phyloP scores from a whole-genome alignment of 768 basidiomycete species.

The Sarcodon sp. region DNA sequence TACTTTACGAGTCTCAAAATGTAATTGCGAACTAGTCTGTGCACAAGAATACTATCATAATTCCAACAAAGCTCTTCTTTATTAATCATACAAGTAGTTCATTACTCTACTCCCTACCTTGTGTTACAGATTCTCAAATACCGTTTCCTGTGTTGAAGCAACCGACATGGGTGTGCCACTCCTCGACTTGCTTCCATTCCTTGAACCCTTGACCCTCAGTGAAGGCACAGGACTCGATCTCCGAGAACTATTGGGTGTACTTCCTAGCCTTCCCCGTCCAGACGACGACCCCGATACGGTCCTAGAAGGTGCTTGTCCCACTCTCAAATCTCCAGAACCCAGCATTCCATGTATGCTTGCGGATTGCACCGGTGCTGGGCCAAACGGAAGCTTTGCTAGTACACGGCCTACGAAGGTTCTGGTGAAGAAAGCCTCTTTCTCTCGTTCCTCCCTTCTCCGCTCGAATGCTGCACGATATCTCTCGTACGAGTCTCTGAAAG shows the following conservation, averaged over 20 bases:
- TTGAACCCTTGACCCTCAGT: not conserved
- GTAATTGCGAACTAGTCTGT: no score
- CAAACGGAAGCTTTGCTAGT: conserved; percentile 10
- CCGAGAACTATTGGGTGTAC: conserved; percentile 11
- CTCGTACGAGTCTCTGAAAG: conserved; percentile 87
- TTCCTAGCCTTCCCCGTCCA: conserved; percentile 6
- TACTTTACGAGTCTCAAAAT: no score
- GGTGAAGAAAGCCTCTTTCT: conserved; percentile 21
- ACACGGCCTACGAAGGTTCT: conserved; percentile 19
- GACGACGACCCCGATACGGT: conserved; percentile 4
- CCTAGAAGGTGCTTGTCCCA: conserved; percentile 7
- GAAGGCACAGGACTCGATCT: conserved; percentile 12
- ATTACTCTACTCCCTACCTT: no score
- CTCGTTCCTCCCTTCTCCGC: conserved; percentile 53
- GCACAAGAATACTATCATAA: no score
- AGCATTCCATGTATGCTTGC: not conserved
- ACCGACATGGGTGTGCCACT: not conserved
- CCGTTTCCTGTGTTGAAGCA: no score
- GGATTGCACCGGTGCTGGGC: not conserved
- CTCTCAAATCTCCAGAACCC: not conserved
- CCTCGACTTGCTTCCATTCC: not conserved
- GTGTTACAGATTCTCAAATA: no score
- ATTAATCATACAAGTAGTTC: no score
- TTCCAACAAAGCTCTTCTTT: no score
- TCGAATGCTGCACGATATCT: conserved; percentile 85